A percentile compares a stretch with the other conserved stretches of the same genome.
Conservation (phyloP, 371 early-diverging fungal species). For the Mortierella polycephala region DNA sequence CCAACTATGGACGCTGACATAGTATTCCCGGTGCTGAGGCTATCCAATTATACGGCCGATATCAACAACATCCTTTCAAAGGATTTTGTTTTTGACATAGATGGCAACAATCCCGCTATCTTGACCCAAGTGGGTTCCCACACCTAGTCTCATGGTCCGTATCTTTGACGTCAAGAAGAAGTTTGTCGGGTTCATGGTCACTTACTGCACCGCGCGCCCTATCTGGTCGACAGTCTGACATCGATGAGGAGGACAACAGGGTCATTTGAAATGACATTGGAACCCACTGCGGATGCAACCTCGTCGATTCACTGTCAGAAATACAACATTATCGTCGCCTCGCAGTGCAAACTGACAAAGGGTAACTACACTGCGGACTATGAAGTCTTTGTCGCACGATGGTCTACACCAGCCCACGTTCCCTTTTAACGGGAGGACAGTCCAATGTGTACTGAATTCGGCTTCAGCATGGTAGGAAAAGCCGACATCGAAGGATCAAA, state of each 20-base stretch:
- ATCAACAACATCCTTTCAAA: too few relatives aligned
- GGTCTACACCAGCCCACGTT: too few relatives aligned
- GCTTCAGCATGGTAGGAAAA: too few relatives aligned
- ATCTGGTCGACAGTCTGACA: constrained; percentile 20
- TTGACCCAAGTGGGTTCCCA: constrained; percentile 23
- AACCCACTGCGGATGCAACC: constrained; percentile 2
- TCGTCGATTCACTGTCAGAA: constrained; percentile 7
- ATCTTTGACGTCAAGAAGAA: constrained; percentile 15
- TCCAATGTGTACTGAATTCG: too few relatives aligned
- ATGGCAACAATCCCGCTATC: constrained; percentile 4
- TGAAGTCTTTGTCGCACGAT: constrained; percentile 12
- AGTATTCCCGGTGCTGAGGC: not conserved
- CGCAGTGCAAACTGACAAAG: constrained; percentile 40
- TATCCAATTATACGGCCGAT: not conserved
- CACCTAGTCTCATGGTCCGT: constrained; percentile 25
- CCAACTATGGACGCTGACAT: constrained; percentile 53
- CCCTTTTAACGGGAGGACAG: too few relatives aligned
- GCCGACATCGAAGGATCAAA: too few relatives aligned
- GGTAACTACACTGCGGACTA: constrained; percentile 37
- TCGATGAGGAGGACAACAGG: constrained; percentile 18
- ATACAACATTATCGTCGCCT: constrained; percentile 27
- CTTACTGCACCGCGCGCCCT: constrained; percentile 5
- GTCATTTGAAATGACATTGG: constrained; percentile 14
- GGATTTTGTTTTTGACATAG: too few relatives aligned
- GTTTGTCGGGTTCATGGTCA: constrained; percentile 26